Evolutionary conservation across 148 eudicot species (phyloP).

Genomic region (Vaccinium corymbosum): DNA sequence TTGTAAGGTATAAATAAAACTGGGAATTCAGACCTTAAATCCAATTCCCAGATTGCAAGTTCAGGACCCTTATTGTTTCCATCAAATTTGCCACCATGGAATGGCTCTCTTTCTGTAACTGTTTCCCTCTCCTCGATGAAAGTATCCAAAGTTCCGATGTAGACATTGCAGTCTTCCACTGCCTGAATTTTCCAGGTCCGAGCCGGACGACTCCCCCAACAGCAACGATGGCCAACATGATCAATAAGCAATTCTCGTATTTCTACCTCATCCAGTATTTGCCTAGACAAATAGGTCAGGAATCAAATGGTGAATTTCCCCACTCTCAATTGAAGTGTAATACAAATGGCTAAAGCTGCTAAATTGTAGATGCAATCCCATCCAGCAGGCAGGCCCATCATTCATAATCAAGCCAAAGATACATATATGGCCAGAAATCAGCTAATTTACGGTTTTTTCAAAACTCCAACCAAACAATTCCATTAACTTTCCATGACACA

Average conservation of each 20-base stretch:
- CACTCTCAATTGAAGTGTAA: not conserved
- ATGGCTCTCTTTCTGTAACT: constrained; percentile 56
- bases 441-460: not conserved
- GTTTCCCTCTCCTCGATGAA: constrained; percentile 85
- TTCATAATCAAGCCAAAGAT: not conserved
- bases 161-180: constrained; percentile 96
- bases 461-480: constrained; percentile 1
- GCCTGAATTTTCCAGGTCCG: constrained; percentile 81
- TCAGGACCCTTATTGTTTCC: constrained; percentile 66
- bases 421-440: not conserved
- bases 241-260: constrained; percentile 89
- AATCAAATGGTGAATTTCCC: constrained; percentile 1
- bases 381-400: not conserved
- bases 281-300: constrained; percentile 38
- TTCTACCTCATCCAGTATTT: constrained; percentile 83
- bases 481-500: not conserved
- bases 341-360: not conserved
- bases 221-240: constrained; percentile 94
- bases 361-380: not conserved
- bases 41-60: constrained; percentile 91
- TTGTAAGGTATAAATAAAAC: constrained; percentile 67
- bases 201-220: constrained; percentile 99
- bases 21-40: constrained; percentile 84
- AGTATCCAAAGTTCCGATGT: constrained; percentile 88
- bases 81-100: constrained; percentile 51